A percentile compares a stretch with the other conserved stretches of the same genome.
phyloP scores from a whole-genome alignment of 1,284 basidiomycete genomes.

The Irpex lacteus region DNA sequence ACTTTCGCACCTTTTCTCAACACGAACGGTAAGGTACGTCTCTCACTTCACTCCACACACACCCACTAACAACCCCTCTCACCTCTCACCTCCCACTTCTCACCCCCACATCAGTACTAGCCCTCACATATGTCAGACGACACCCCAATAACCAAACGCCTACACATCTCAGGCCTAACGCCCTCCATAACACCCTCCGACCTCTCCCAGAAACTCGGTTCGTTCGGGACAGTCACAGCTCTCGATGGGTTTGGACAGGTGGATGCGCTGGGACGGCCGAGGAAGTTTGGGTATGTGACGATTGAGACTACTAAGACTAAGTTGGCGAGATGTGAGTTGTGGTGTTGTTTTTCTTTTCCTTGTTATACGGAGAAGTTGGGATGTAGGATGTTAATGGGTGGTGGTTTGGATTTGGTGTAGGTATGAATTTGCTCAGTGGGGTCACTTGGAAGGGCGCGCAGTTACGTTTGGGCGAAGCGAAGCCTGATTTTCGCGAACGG shows the following conservation, averaged over 20 bases:
- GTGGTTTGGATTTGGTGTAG: constrained; percentile 32
- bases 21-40: not conserved
- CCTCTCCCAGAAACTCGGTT: constrained; percentile 53
- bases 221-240: constrained; percentile 65
- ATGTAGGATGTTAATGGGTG: not conserved
- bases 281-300: constrained; percentile 74
- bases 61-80: not conserved
- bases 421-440: constrained; percentile 72
- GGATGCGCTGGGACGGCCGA: constrained; percentile 62
- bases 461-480: constrained; percentile 76
- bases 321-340: constrained; percentile 59
- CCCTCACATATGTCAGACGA: constrained; percentile 27
- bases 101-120: no score
- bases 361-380: not conserved
- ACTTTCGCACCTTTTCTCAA: not conserved
- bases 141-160: constrained; percentile 49
- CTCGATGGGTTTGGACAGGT: constrained; percentile 66
- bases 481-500: constrained; percentile 66
- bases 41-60: not conserved
- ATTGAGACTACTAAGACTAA: constrained; percentile 60
- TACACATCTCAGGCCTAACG: constrained; percentile 75
- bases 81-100: no score
- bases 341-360: constrained; percentile 1
- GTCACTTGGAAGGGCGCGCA: constrained; percentile 83
- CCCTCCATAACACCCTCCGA: constrained; percentile 59